These are phyloP conservation scores for Stipa capillata DNA, from an alignment of 176 grass and related monocot genomes.

Conservation along the genomic window DNA sequence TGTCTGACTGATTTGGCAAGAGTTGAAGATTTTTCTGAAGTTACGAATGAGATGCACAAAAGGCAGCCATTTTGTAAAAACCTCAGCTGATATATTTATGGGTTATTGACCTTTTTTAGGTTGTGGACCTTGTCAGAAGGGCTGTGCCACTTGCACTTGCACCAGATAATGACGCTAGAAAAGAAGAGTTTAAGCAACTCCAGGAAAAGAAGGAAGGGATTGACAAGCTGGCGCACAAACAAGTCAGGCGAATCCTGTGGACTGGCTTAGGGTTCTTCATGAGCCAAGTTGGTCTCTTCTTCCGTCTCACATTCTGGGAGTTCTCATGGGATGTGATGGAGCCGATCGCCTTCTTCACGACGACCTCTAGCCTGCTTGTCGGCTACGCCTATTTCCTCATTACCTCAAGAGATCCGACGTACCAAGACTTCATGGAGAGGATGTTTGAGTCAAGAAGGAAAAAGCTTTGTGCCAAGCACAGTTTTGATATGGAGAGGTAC, in stretches of 20 bases:
- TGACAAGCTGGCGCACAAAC: conserved; percentile 53
- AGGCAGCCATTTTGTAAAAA: neutral
- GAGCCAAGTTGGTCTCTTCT: conserved; percentile 38
- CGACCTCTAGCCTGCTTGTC: conserved; percentile 31
- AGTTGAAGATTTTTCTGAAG: neutral
- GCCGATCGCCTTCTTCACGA: conserved; percentile 46
- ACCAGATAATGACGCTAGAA: conserved; percentile 26
- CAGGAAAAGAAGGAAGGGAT: conserved; percentile 59
- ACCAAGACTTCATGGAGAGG: conserved; percentile 50
- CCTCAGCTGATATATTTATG: neutral
- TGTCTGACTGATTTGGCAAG: neutral
- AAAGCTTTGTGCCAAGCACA: conserved; percentile 21
- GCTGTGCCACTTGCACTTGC: conserved; percentile 38
- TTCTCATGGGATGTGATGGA: conserved; percentile 78
- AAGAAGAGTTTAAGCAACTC: conserved; percentile 39
- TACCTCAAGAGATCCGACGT: conserved; percentile 58
- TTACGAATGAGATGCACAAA: no score
- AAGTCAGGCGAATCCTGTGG: conserved; percentile 62
- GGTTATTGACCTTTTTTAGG: conserved; percentile 16
- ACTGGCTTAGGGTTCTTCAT: conserved; percentile 47
- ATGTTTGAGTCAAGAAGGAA: conserved; percentile 45
- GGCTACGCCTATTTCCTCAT: conserved; percentile 61
- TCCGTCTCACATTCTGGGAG: conserved; percentile 63
- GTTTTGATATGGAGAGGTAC: conserved; percentile 48
- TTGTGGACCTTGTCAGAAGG: conserved; percentile 59